These are phyloP conservation scores for Thielaviopsis ethacetica DNA, from an alignment of 2,329 filamentous ascomycete genomes.

Conservation along the genomic window DNA sequence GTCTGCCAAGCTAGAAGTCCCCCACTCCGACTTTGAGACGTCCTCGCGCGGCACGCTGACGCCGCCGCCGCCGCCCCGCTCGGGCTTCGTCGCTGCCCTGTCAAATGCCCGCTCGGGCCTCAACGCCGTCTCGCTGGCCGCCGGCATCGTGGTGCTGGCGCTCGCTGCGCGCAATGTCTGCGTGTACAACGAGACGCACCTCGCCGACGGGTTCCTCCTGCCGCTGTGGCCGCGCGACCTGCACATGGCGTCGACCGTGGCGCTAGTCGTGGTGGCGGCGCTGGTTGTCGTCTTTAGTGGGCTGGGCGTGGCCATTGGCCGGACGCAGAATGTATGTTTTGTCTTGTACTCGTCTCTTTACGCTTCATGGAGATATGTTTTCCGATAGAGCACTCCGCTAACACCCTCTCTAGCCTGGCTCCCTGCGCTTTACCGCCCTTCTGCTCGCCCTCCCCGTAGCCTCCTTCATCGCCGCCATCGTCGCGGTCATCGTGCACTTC, in stretches of 20 bases:
- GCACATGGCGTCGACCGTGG: slow-evolving; percentile 38
- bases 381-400: slow-evolving; percentile 11
- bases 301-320: slow-evolving; percentile 31
- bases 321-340: slow-evolving; percentile 31
- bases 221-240: slow-evolving; percentile 42
- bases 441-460: slow-evolving; percentile 39
- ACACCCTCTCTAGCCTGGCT: slow-evolving; percentile 9
- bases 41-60: slow-evolving; percentile 23
- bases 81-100: slow-evolving; percentile 19
- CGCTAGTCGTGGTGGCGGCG: slow-evolving; percentile 34
- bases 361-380: slow-evolving; percentile 10
- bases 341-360: no score
- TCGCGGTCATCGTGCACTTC: slow-evolving; percentile 23
- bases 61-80: slow-evolving; percentile 10
- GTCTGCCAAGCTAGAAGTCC: slow-evolving; percentile 23
- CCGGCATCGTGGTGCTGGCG: slow-evolving; percentile 35
- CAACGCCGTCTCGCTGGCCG: slow-evolving; percentile 32
- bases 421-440: slow-evolving; percentile 20
- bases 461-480: slow-evolving; percentile 38
- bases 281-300: slow-evolving; percentile 33
- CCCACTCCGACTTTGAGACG: slow-evolving; percentile 32
- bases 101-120: slow-evolving; percentile 29
- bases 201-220: slow-evolving; percentile 30
- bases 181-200: slow-evolving; percentile 38
- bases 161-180: slow-evolving; percentile 36